Evolutionary conservation across 805 yeast species (phyloP).

Genomic region (Wickerhamomyces alni): DNA sequence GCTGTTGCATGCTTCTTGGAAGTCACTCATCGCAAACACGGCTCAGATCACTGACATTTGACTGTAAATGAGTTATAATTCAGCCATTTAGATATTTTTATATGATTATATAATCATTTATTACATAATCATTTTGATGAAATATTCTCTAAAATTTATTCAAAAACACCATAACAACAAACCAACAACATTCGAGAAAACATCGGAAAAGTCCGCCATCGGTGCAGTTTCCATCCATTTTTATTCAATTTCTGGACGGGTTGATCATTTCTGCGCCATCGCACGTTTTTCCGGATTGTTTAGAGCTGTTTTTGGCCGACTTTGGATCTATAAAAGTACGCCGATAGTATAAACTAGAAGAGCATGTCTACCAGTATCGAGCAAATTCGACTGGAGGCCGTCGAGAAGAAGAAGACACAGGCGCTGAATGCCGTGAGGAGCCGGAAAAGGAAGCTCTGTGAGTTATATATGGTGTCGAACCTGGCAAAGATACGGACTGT

Average conservation of each 20-base stretch:
- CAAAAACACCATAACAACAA: no score
- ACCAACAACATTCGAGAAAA: neutral
- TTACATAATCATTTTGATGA: no score
- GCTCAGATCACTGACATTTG: no score
- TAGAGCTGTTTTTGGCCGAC: no score
- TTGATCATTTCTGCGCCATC: no score
- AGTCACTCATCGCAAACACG: neutral
- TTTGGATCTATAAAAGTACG: no score
- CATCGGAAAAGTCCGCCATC: neutral
- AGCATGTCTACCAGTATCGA: constrained; percentile 9
- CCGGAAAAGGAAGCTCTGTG: constrained; percentile 54
- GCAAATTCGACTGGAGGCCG: constrained; percentile 36
- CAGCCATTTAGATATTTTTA: no score
- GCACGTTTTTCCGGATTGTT: no score
- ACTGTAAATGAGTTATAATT: no score
- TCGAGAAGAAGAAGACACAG: constrained; percentile 36
- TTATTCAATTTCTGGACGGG: no score
- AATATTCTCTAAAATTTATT: no score
- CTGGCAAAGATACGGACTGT: constrained; percentile 38
- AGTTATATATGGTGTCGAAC: constrained; percentile 53
- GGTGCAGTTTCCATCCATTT: neutral
- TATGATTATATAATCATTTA: no score
- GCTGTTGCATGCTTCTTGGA: constrained; percentile 25
- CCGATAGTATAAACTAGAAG: neutral
- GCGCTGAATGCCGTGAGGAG: constrained; percentile 34